phyloP scores from a whole-genome alignment of 2,329 filamentous ascomycete genomes.

The Fusarium sp. region DNA sequence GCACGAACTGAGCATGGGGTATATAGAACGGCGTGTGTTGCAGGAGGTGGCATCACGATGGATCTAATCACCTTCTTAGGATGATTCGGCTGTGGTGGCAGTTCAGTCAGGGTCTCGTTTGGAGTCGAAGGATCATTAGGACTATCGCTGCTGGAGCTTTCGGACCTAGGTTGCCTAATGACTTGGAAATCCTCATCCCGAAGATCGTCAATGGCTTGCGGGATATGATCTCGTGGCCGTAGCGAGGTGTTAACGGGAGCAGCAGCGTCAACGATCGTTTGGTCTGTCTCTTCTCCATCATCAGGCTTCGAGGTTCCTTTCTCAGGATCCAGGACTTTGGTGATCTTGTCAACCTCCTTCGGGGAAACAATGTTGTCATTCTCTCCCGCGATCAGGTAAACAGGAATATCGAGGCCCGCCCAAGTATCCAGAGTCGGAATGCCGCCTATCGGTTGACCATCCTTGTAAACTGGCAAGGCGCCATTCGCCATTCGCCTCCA shows the following conservation, averaged over 20 bases:
- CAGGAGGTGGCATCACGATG: constrained; percentile 77
- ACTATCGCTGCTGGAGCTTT: constrained; percentile 48
- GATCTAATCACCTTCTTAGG: constrained; percentile 71
- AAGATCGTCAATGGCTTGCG: constrained; percentile 49
- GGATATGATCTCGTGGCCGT: constrained; percentile 45
- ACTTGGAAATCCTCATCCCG: constrained; percentile 42
- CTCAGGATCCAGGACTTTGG: constrained; percentile 48
- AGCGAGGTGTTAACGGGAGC: constrained; percentile 57
- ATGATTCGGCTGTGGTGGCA: constrained; percentile 60
- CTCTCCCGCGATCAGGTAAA: constrained; percentile 83
- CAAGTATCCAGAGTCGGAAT: constrained; percentile 77
- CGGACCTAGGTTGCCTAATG: constrained; percentile 30
- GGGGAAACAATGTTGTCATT: constrained; percentile 81
- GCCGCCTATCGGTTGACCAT: constrained; percentile 67
- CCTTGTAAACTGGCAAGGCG: constrained; percentile 68
- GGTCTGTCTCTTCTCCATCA: constrained; percentile 41
- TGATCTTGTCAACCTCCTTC: constrained; percentile 75
- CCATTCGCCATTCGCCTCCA: constrained; percentile 86
- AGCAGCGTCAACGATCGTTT: constrained; percentile 56
- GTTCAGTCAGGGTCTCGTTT: constrained; percentile 52
- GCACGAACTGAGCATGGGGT: constrained; percentile 79
- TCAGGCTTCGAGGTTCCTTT: constrained; percentile 20
- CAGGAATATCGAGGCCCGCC: constrained; percentile 76
- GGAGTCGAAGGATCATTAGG: constrained; percentile 59
- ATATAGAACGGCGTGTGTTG: constrained; percentile 87